Base-by-base conservation (phyloP, 768 basidiomycete genomes). In the Lactarius tabidus region DNA sequence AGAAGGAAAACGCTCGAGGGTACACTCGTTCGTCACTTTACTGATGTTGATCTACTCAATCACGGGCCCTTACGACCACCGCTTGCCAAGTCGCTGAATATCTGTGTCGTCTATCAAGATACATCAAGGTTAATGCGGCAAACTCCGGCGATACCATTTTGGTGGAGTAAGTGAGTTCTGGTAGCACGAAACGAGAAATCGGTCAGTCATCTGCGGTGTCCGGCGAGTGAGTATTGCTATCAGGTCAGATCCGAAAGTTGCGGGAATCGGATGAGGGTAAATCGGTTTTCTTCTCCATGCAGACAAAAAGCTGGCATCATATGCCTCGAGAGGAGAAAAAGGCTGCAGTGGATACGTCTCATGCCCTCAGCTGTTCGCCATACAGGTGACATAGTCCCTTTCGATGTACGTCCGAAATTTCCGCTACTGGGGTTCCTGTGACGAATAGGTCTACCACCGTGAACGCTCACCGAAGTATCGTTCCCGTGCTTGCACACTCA, bases 401-500 rank as follows among this genome's bases (percentile, higher is more conserved):
- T 8, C 8, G 38, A 36, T 28, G 48, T 35, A 39, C 35, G 8
- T 12, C n/a, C n/a, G 26, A 26, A 51, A 15, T 51, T 26, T 48
- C 23, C 23, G n/a, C 14, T 26, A 15, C 48, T 6, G 48, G 6
- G 28, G 6, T 51, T 26, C 14, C 48, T 2, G 45, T 51, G 48
- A 26, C 48, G 20, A 17, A 52, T 4, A 23, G 14, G 29, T 43
- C 63, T 57, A 78, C 78, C 77, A 78, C 12, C 67, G 68, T 12
- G 72, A 64, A 64, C 67, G 62, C 31, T 70, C 62, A 10, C 71
- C 72, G 71, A 93, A 92, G 77, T 87, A 93, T 73, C 84, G 85
- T 68, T 87, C 83, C 66, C 84, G 79, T 29, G 88, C 87, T 31
- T 82, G 80, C 63, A 75, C 82, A 75, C 87, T 89, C 64, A 93